These are phyloP conservation scores for Protomyces inundatus DNA, from an alignment of 1,139 yeast genomes.

Conservation along the genomic window DNA sequence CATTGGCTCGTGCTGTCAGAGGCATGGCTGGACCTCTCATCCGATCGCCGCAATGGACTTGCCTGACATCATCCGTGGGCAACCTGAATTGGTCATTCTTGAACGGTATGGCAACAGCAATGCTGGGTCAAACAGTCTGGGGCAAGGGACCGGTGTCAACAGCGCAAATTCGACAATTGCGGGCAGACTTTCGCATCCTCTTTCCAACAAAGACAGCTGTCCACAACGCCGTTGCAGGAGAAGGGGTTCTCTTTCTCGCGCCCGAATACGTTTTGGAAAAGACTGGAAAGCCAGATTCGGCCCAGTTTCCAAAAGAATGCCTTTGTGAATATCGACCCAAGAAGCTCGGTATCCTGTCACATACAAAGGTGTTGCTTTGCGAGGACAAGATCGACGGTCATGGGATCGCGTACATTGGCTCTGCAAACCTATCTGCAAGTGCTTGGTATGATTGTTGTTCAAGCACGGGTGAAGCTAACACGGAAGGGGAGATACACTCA, in stretches of 20 bases:
- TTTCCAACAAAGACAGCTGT: constrained; percentile 33
- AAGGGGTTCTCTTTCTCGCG: constrained; percentile 33
- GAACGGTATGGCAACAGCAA: not conserved
- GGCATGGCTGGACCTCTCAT: not conserved
- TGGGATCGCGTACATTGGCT: constrained; percentile 32
- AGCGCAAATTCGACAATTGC: not conserved
- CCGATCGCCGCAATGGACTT: not conserved
- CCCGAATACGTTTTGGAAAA: constrained; percentile 27
- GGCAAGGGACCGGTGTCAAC: not conserved
- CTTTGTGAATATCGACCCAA: constrained; percentile 29
- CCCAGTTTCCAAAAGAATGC: constrained; percentile 30
- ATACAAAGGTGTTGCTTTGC: constrained; percentile 31
- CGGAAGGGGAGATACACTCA: constrained; percentile 30
- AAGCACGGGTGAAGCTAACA: not conserved
- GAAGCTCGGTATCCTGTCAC: constrained; percentile 31
- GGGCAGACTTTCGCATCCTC: constrained; percentile 27
- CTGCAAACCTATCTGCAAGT: constrained; percentile 34
- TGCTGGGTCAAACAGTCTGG: not conserved
- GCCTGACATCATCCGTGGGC: constrained; percentile 27
- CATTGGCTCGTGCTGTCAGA: constrained; percentile 13
- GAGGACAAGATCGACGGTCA: not conserved
- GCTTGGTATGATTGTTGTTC: constrained; percentile 31
- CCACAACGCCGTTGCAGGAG: constrained; percentile 27
- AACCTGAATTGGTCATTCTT: constrained; percentile 23
- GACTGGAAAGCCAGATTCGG: not conserved